Conservation (phyloP, 768 basidiomycete species). For the Tremella yokohamensis region DNA sequence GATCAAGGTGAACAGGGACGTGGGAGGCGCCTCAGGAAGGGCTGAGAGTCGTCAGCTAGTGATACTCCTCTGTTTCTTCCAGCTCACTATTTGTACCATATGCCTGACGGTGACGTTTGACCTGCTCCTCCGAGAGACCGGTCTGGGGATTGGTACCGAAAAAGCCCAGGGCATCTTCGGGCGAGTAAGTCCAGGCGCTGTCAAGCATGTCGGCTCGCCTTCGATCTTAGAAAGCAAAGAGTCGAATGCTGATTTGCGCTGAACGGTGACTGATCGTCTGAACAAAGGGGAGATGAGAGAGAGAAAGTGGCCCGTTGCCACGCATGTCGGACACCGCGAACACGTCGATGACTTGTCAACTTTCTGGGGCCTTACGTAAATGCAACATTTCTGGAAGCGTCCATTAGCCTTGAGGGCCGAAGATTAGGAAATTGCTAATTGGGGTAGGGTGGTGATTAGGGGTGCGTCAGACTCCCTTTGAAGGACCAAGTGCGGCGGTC, state of each 20-base stretch:
- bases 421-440: too few relatives aligned
- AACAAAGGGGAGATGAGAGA: background rate
- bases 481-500: too few relatives aligned
- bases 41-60: conserved; percentile 55
- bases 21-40: conserved; percentile 85
- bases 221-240: background rate
- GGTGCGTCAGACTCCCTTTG: too few relatives aligned
- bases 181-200: conserved; percentile 70
- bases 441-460: too few relatives aligned
- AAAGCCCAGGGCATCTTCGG: conserved; percentile 67
- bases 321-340: too few relatives aligned
- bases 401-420: too few relatives aligned
- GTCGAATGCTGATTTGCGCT: background rate
- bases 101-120: conserved; percentile 66
- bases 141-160: conserved; percentile 63
- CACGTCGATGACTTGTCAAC: too few relatives aligned
- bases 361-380: too few relatives aligned
- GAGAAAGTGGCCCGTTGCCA: too few relatives aligned
- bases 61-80: background rate
- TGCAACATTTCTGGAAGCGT: too few relatives aligned
- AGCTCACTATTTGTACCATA: conserved; percentile 70
- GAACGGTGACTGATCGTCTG: background rate
- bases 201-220: conserved; percentile 32
- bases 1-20: conserved; percentile 88
- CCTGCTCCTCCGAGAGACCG: conserved; percentile 68